Evolutionary conservation across 331 rosid genomes (phyloP).

Genomic region (Rosa hybrid): DNA sequence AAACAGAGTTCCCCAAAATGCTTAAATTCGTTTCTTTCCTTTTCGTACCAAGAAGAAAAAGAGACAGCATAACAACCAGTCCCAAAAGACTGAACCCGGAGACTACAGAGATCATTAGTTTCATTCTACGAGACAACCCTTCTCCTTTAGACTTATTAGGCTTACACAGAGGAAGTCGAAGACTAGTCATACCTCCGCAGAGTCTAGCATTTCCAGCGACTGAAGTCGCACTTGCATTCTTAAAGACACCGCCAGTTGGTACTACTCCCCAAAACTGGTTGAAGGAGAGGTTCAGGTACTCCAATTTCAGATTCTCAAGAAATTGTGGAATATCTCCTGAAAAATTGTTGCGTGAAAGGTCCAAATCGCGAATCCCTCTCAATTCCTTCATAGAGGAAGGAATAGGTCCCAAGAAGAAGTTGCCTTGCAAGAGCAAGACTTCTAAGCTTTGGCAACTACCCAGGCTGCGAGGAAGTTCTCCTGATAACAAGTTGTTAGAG

Average conservation of each 20-base stretch:
- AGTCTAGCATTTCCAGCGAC: neutral
- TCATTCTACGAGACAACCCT: neutral
- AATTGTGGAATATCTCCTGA: conserved; percentile 13
- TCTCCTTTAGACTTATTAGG: neutral
- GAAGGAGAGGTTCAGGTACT: conserved; percentile 16
- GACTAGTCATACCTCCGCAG: neutral
- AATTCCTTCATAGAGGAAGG: conserved; percentile 13
- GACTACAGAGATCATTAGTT: neutral
- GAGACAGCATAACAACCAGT: neutral
- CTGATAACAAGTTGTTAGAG: conserved; percentile 20
- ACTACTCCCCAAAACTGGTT: conserved; percentile 12
- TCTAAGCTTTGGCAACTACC: conserved; percentile 6
- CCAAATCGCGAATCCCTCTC: neutral
- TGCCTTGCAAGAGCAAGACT: neutral
- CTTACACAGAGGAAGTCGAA: neutral
- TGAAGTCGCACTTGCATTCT: neutral
- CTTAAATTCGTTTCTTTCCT: neutral
- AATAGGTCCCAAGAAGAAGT: conserved; percentile 10
- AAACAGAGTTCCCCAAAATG: neutral
- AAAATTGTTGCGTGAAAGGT: conserved; percentile 27
- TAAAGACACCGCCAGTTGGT: neutral
- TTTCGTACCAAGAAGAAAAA: neutral
- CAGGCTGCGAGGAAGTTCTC: conserved; percentile 11
- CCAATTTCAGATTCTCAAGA: neutral
- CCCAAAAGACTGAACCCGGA: neutral